Evolutionary conservation across 495 filamentous ascomycete genomes (phyloP), one percentile per base, ranked within the genome.

Genomic region (Clavariopsis aquatica): DNA sequence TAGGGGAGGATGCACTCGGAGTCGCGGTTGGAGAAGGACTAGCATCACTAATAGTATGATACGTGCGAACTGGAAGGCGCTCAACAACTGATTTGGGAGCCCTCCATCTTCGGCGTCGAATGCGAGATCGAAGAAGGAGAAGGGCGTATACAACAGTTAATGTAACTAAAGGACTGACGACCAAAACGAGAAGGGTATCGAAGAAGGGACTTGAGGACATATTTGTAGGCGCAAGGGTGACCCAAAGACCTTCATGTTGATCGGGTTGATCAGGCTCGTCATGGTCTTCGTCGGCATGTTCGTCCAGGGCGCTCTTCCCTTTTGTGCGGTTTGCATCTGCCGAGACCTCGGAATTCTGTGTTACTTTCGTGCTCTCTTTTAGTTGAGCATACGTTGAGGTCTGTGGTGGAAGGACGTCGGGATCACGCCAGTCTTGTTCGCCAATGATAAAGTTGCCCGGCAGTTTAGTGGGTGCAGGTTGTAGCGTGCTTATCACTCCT

Each of bases 11-110:
- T 55, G 83, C 79, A 59, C 82, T 69, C 24, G 83, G 80, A 62
- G 82, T 80, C 59, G 84, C 77, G 65, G 81, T 58, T 69, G 84
- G 79, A 57, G 84, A 84, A n/a, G 79, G 74, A 29, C 75, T 74
- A 15, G 81, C 81, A 34, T 81, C 84, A 7, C 86, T 83, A 1
- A 96, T 87, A 0, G 91, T 93, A 67, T 95, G 93, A 69, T 98
- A 98, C 0, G 91, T 96, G 58, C 93, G 85, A 31, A 98, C 92
- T 23, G 94, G 94, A n/a, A 98, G 84, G 49, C 89, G 86, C 66
- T 96, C 93, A 29, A 98, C 93, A 1, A 98, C 87, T 12, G 90
- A 95, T 73, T 98, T 98, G 2, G 94, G 94, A 41, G 94, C 94
- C 69, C 94, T 85, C 94, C 94, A 98, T 63, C 94, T 83, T 66